Conservation (phyloP, 2,329 filamentous ascomycete genomes). For the Cytospora paraplurivora region DNA sequence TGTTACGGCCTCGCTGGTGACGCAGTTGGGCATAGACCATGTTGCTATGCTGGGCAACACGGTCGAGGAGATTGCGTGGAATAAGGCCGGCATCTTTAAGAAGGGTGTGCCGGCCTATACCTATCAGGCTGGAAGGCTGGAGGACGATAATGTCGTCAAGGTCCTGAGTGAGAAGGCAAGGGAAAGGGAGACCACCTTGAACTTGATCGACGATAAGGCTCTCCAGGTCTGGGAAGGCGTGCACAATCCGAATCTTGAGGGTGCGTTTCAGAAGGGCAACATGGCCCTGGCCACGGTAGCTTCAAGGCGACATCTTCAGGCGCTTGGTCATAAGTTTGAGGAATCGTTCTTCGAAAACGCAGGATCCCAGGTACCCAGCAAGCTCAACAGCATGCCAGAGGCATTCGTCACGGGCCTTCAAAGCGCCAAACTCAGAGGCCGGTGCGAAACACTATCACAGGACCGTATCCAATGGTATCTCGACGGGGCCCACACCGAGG, state of each 20-base stretch:
- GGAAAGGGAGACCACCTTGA: constrained; percentile 53
- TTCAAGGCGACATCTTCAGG: constrained; percentile 47
- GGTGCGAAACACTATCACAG: constrained; percentile 67
- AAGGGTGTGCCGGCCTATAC: constrained; percentile 63
- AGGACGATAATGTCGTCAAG: constrained; percentile 32
- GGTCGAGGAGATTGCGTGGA: constrained; percentile 82
- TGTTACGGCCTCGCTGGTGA: constrained; percentile 72
- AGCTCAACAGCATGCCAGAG: constrained; percentile 44
- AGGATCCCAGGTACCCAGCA: constrained; percentile 29
- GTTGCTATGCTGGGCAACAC: constrained; percentile 77
- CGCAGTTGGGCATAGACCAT: constrained; percentile 85
- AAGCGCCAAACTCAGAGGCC: constrained; percentile 68
- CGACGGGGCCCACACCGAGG: constrained; percentile 85
- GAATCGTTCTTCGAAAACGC: constrained; percentile 52
- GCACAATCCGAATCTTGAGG: constrained; percentile 48
- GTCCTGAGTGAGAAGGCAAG: constrained; percentile 50
- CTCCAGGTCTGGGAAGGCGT: constrained; percentile 34
- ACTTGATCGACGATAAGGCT: constrained; percentile 44
- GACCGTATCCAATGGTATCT: constrained; percentile 71
- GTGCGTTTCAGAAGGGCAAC: constrained; percentile 60
- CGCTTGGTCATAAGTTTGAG: constrained; percentile 23
- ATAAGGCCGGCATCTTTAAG: constrained; percentile 89
- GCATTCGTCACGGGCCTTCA: constrained; percentile 67
- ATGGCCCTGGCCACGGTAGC: constrained; percentile 55
- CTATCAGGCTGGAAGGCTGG: constrained; percentile 45